Base-by-base conservation (phyloP, 345 rosid genomes). In the Eutrema heterophyllum region DNA sequence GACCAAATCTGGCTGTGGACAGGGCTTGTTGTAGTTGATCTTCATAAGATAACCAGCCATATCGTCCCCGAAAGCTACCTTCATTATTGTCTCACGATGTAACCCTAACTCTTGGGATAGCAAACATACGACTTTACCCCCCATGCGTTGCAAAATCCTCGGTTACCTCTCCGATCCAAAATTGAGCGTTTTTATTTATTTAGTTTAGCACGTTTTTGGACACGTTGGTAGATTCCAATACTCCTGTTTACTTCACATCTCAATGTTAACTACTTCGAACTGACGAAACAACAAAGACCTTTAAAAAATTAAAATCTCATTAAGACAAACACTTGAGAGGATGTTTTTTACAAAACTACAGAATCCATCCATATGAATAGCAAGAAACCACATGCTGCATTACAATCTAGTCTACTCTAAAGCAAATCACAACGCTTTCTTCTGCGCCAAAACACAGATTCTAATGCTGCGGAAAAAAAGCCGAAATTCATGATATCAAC, bases 261-360 rank as follows among this genome's bases (percentile, higher is more conserved):
- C n/a, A 12, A 38, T 26, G 7, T 38, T 24, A 45, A n/a, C 41
- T 1, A 64, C 15, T 45, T 15, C 2, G 16, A 49, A 7, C 70
- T 66, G 14, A 27, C 5, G 4, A 40, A 26, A 14, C 45, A 39
- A 27, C 51, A 38, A 18, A 26, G 26, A 12, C 35, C 36, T 38
- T 35, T 35, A 9, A 15, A 21, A 24, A n/a, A 43, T 9, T 5
- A 4, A 49, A 35, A 50, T 63, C 45, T 46, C 48, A 32, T 67
- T 40, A 75, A 61, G 52, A 52, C 40, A 68, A 74, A 67, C 68
- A 75, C 56, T 44, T 74, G 50, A 67, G 64, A 35, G 4, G 14
- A 68, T 61, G 50, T 68, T 53, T 30, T 74, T n/a, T 74, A 60
- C 49, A 61, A 59, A 61, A 43, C 70, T 75, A 75, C 55, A 35